Conservation (phyloP, 1,139 yeast genomes). For the Eremothecium gossypii region DNA sequence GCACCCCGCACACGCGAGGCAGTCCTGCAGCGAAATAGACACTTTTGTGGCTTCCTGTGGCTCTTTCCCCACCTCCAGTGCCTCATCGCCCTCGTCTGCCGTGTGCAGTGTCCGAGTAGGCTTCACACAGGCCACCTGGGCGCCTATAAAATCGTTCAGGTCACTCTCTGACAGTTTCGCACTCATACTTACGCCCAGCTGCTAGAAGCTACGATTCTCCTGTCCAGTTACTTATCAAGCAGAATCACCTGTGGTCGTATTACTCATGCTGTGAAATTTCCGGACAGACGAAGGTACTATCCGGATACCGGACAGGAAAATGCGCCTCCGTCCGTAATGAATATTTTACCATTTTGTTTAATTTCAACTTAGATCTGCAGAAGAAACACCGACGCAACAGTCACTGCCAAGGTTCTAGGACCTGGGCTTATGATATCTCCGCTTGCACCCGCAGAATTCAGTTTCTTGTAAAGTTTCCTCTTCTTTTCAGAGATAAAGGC, state of each 20-base stretch:
- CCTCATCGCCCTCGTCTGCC: conserved; percentile 55
- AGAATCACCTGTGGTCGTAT: neutral
- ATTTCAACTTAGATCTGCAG: too few relatives aligned
- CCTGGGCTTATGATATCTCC: too few relatives aligned
- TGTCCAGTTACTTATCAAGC: neutral
- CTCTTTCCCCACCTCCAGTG: conserved; percentile 60
- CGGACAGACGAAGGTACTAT: too few relatives aligned
- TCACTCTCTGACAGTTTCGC: conserved; percentile 82
- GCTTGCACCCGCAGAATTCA: too few relatives aligned
- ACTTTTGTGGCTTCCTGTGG: conserved; percentile 59
- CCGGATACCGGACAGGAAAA: too few relatives aligned
- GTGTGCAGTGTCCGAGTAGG: conserved; percentile 64
- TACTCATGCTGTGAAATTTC: too few relatives aligned
- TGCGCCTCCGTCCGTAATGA: too few relatives aligned
- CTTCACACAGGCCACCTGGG: conserved; percentile 91
- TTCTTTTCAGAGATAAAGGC: too few relatives aligned
- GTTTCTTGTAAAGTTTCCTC: too few relatives aligned
- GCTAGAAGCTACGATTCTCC: neutral
- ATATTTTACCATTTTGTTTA: too few relatives aligned
- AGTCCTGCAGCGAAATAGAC: conserved; percentile 81
- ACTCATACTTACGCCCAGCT: conserved; percentile 44
- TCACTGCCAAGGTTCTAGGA: too few relatives aligned
- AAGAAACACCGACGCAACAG: too few relatives aligned
- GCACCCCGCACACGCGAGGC: conserved; percentile 96
- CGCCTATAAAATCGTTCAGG: conserved; percentile 86